Evolutionary conservation across 805 yeast genomes (phyloP), one percentile per base, ranked within the genome.

Genomic region (Candida fluviatilis): DNA sequence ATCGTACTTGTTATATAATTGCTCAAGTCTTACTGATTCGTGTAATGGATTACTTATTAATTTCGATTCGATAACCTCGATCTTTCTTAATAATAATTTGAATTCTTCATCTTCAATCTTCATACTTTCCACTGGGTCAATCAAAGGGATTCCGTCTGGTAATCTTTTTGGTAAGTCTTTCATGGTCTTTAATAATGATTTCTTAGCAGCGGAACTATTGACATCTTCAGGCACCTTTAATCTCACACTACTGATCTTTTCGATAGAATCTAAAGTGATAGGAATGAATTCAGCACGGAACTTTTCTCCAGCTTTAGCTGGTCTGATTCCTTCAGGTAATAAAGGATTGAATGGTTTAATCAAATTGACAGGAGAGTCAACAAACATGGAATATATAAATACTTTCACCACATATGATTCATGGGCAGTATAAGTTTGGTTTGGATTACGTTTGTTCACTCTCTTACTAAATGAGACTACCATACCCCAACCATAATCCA

Each of bases 401-500:
- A 89, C 97, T 46, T 82, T 85, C 8, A 90, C 90, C 44, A 93
- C 70, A 57, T 88, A 91, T 0, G 95, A 78, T 56, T 93, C 95
- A 58, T 91, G 96, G 49, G 90, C 96, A 13, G 82, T 71, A 57
- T 66, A 87, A 2, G 65, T 67, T 39, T 76, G 79, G 8, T 73
- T 51, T 16, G 77, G 75, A 47, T 75, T 72, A 55, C 84, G 73
- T 52, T 79, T 83, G 52, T 69, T 76, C 34, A 64, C 62, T 57
- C 98, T 75, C 60, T 88, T 90, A 30, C 76, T 70, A 50, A 82
- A 85, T 34, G 80, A 78, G 8, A 85, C 79, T 10, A 90, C 93
- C 55, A 86, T 84, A 41, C 91, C 96, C 99, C 99, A 93, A n/a
- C 96, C 97, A 57, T 89, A 95, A 43, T 88, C 84, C 34, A 74